Conservation (phyloP, 2,329 filamentous ascomycete species). For the Fusarium pininemorale region DNA sequence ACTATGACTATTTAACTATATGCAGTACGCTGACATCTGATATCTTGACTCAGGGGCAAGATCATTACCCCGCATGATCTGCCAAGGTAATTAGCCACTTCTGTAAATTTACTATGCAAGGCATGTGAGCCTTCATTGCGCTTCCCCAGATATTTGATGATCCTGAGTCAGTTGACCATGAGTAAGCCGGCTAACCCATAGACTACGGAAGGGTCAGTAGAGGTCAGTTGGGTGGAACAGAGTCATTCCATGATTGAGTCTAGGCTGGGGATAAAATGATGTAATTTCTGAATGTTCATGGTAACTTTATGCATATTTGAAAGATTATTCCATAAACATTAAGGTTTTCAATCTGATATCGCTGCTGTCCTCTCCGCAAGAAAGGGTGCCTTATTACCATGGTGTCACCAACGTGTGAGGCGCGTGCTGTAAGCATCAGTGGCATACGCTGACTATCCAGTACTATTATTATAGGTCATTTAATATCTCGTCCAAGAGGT, state of each 20-base stretch:
- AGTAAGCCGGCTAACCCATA: neutral
- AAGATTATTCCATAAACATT: neutral
- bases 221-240: accelerated
- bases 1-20: neutral
- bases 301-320: neutral
- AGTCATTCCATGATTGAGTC: neutral
- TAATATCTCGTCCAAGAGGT: neutral
- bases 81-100: neutral
- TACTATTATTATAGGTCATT: neutral
- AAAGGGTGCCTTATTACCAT: accelerated
- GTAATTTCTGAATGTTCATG: accelerated
- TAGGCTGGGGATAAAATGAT: neutral
- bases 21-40: neutral
- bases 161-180: neutral
- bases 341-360: neutral
- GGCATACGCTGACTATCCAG: neutral
- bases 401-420: neutral
- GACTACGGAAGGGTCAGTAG: too few species aligned
- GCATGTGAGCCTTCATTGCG: neutral
- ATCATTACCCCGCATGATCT: neutral
- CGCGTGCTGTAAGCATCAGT: too few species aligned
- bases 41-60: neutral
- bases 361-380: neutral
- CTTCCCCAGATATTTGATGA: neutral
- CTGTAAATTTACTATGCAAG: neutral